Base-by-base conservation (phyloP, 495 filamentous ascomycete genomes). In the Acidiella bohemica region DNA sequence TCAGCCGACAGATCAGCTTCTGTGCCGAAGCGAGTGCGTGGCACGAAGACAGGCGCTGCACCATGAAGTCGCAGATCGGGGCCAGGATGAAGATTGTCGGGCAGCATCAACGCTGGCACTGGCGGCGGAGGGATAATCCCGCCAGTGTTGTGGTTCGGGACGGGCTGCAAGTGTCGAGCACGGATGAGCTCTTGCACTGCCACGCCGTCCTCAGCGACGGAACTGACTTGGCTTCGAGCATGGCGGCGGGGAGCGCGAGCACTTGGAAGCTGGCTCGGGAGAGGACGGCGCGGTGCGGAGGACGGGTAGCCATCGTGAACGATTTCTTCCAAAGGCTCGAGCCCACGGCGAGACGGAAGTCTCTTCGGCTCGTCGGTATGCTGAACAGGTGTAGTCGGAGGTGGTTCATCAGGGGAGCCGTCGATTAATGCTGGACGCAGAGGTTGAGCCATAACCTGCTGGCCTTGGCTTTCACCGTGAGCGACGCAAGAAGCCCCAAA, bases 11-110 rank as follows among this genome's bases (percentile, higher is more conserved):
- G 36, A 22, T 19, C 33, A 16, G 24, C 23, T 11, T 16, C 22
- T 5, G 43, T 41, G 8, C 36, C 47, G 32, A 45, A 50, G 16
- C 42, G 47, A 13, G 21, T 41, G 3, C 42, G 41, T 8, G 42
- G 47, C 1, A 50, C 33, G 42, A 50, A 50, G 28, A 50, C 47
- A 5, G 47, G 41, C 4, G 47, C 47, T 0, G 26, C 47, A 7
- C 36, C 32, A 19, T 50, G 33, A 12, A 50, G 19, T 0, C 32
- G 6, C 2, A 27, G 19, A 17, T 38, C 31, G n/a, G n/a, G n/a
- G n/a, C n/a, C n/a, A n/a, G n/a, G n/a, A 27, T 17, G 17, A 10
- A 11, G 18, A 8, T 5, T 9, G 3, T 7, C 2, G 22, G 29
- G 23, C 11, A 41, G 20, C 10, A 36, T 22, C 17, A 47, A 26